Conservation (phyloP, 1,139 yeast species). For the Candida glucosophila region DNA sequence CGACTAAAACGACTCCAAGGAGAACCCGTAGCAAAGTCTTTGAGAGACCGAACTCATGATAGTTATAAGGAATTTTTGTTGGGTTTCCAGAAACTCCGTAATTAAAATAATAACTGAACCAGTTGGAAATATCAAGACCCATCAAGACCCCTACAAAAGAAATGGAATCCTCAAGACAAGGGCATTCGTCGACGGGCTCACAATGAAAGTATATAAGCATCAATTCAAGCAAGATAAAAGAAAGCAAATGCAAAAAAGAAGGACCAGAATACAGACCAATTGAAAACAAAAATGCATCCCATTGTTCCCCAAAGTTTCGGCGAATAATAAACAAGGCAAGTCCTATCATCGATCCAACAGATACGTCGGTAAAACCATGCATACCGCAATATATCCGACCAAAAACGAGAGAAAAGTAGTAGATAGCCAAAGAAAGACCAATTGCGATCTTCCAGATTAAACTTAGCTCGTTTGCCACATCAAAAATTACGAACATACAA, state of each 20-base stretch:
- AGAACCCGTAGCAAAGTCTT: slow-evolving; percentile 37
- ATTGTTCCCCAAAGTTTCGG: slow-evolving; percentile 19
- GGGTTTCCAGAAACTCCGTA: too few relatives aligned
- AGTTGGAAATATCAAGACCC: slow-evolving; percentile 59
- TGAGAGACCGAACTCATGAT: slow-evolving; percentile 30
- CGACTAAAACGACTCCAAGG: slow-evolving; percentile 53
- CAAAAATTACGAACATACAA: slow-evolving; percentile 20
- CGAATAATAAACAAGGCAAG: slow-evolving; percentile 35
- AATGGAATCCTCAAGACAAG: slow-evolving; percentile 92
- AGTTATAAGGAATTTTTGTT: slow-evolving; percentile 26
- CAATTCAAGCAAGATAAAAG: slow-evolving; percentile 34
- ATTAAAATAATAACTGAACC: slow-evolving; percentile 26
- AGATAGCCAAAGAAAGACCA: slow-evolving; percentile 21
- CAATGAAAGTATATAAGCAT: slow-evolving; percentile 68
- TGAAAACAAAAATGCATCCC: slow-evolving; percentile 31
- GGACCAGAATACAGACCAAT: slow-evolving; percentile 29
- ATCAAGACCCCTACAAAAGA: slow-evolving; percentile 86
- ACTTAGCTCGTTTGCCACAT: slow-evolving; percentile 7
- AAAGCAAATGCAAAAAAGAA: slow-evolving; percentile 23
- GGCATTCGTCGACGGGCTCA: slow-evolving; percentile 88
- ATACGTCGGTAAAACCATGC: slow-evolving; percentile 86
- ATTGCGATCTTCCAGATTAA: slow-evolving; percentile 4
- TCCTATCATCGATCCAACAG: slow-evolving; percentile 63
- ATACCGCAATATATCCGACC: slow-evolving; percentile 94
- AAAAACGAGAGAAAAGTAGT: slow-evolving; percentile 58